Conservation (phyloP, 352 stramenopile genomes). For the Phytophthora colocasiae region DNA sequence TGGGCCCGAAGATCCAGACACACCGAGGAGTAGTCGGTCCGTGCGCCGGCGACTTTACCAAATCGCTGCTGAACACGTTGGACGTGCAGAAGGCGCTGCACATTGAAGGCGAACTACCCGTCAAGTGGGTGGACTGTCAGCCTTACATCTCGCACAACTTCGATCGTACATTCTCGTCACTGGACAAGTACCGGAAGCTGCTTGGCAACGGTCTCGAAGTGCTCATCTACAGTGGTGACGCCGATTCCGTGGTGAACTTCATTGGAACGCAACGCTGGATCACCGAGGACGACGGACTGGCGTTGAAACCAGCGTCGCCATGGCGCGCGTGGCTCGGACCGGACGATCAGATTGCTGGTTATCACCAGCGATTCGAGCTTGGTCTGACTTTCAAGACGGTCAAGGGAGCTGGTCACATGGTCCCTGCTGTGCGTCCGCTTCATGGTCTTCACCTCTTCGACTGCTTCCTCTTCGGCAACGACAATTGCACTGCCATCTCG, state of each 20-base stretch:
- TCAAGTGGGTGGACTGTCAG: slow-evolving; percentile 70
- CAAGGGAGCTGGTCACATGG: slow-evolving; percentile 92
- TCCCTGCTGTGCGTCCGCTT: slow-evolving; percentile 65
- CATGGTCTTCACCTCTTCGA: slow-evolving; percentile 76
- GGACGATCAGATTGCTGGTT: slow-evolving; percentile 82
- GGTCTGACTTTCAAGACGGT: slow-evolving; percentile 91
- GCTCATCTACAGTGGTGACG: slow-evolving; percentile 76
- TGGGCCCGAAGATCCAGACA: slow-evolving; percentile 36
- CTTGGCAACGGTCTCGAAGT: slow-evolving; percentile 53
- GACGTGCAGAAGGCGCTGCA: slow-evolving; percentile 67
- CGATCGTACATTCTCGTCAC: slow-evolving; percentile 50
- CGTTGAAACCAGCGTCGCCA: slow-evolving; percentile 41
- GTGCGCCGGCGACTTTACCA: slow-evolving; percentile 64
- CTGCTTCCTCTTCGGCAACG: slow-evolving; percentile 71
- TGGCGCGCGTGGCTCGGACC: slow-evolving; percentile 68
- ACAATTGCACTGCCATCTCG: slow-evolving; percentile 53
- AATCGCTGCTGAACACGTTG: slow-evolving; percentile 54
- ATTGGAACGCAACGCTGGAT: slow-evolving; percentile 89
- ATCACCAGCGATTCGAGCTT: slow-evolving; percentile 78
- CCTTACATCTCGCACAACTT: slow-evolving; percentile 55
- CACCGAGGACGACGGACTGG: slow-evolving; percentile 49
- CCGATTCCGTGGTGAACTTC: slow-evolving; percentile 80
- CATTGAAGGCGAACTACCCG: slow-evolving; percentile 46
- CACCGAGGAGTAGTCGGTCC: slow-evolving; percentile 61
- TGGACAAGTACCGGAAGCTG: slow-evolving; percentile 71